Percentiles rank a stretch among this genome's conserved stretches.
Evolutionary conservation across 2,329 filamentous ascomycete species (phyloP).

Genomic region (Monascus ruber): DNA sequence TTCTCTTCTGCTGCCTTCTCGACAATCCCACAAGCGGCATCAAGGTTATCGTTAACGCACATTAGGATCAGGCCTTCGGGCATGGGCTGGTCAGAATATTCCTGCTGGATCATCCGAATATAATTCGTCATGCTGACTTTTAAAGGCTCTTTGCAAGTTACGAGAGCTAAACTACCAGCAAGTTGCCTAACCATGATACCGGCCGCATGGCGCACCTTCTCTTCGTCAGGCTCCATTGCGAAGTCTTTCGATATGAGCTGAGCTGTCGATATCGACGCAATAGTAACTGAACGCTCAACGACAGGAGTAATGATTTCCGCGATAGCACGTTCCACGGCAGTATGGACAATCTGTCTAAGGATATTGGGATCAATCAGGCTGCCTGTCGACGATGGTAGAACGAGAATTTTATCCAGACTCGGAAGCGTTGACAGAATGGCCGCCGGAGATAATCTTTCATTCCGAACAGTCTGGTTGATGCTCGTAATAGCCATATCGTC

Average conservation of each 20-base stretch:
- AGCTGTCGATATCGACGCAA: conserved; percentile 90
- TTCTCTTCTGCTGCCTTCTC: conserved; percentile 93
- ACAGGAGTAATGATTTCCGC: conserved; percentile 96
- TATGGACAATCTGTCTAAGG: conserved; percentile 63
- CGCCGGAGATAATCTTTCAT: conserved; percentile 64
- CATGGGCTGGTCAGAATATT: conserved; percentile 56
- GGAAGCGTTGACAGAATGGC: conserved; percentile 70
- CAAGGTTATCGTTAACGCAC: conserved; percentile 97
- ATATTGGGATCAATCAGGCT: conserved; percentile 62
- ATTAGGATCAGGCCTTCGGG: conserved; percentile 94
- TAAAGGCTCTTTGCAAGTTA: conserved; percentile 96
- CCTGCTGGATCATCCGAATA: conserved; percentile 69
- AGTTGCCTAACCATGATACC: conserved; percentile 92
- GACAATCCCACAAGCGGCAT: conserved; percentile 83
- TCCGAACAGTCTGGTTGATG: conserved; percentile 55
- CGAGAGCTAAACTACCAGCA: conserved; percentile 82
- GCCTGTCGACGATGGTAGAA: conserved; percentile 65
- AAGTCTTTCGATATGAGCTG: conserved; percentile 97
- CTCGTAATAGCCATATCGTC: conserved; percentile 71
- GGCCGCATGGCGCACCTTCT: conserved; percentile 71
- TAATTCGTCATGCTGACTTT: conserved; percentile 97
- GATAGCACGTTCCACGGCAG: conserved; percentile 77
- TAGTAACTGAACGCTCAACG: conserved; percentile 93
- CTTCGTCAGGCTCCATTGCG: conserved; percentile 81
- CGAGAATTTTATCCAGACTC: conserved; percentile 67